Conservation (phyloP, 176 grass and related monocot genomes). For the Ananas comosus region DNA sequence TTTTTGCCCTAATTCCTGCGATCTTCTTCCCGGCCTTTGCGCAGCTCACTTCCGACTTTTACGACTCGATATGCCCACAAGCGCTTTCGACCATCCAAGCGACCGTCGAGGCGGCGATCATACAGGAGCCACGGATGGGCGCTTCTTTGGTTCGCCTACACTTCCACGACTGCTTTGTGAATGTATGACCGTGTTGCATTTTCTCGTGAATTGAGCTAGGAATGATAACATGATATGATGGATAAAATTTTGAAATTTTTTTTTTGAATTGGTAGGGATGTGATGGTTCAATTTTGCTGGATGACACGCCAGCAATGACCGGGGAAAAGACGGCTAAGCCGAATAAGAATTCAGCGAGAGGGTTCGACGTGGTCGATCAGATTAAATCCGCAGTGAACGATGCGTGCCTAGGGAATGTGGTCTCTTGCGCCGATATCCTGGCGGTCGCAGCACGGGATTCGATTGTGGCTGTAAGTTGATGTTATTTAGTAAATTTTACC, state of each 20-base stretch:
- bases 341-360: conserved; percentile 62
- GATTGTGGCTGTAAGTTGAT: conserved; percentile 62
- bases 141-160: conserved; percentile 60
- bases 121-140: conserved; percentile 55
- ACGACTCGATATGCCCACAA: conserved; percentile 48
- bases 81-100: conserved; percentile 51
- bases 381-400: conserved; percentile 52
- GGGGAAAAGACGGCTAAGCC: conserved; percentile 69
- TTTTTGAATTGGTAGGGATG: conserved; percentile 46
- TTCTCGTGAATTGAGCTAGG: neutral
- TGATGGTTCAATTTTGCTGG: conserved; percentile 66
- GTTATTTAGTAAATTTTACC: neutral
- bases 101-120: conserved; percentile 40
- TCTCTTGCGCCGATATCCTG: conserved; percentile 79
- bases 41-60: conserved; percentile 45
- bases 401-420: conserved; percentile 49
- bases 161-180: conserved; percentile 86
- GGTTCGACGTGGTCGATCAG: conserved; percentile 50
- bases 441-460: conserved; percentile 63
- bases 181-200: conserved; percentile 20
- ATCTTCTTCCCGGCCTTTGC: neutral
- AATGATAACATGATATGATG: neutral
- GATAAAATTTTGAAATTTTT: neutral
- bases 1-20: neutral
- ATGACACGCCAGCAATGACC: conserved; percentile 62